phyloP scores from a whole-genome alignment of 2,329 filamentous ascomycete species.

The Rosellinia necatrix region DNA sequence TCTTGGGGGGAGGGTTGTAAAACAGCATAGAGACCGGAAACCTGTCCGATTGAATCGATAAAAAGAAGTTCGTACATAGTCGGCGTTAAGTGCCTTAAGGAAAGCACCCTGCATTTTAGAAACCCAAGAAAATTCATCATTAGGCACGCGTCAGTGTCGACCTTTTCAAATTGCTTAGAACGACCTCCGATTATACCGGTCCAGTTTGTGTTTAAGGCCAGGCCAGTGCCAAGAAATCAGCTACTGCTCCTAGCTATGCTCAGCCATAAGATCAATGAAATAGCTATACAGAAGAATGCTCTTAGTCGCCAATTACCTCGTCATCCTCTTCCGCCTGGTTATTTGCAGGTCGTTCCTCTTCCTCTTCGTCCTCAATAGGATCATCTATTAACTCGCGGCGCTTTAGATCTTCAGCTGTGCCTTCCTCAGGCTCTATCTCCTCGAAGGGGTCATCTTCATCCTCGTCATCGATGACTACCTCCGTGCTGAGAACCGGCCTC shows the following conservation, averaged over 20 bases:
- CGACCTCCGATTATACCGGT: background rate
- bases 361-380: slow-evolving; percentile 48
- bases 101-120: slow-evolving; percentile 15
- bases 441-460: slow-evolving; percentile 51
- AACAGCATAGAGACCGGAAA: background rate
- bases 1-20: no score
- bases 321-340: slow-evolving; percentile 27
- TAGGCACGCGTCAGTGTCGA: slow-evolving; percentile 3
- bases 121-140: slow-evolving; percentile 19
- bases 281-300: background rate
- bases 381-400: slow-evolving; percentile 60
- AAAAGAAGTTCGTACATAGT: background rate
- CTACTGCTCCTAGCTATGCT: background rate
- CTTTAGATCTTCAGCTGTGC: slow-evolving; percentile 61
- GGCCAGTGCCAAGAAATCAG: background rate
- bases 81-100: background rate
- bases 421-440: slow-evolving; percentile 60
- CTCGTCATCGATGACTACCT: slow-evolving; percentile 51
- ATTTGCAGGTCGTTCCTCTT: slow-evolving; percentile 41
- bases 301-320: slow-evolving; percentile 47
- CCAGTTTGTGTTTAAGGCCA: background rate
- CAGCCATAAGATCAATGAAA: background rate
- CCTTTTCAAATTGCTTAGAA: slow-evolving; percentile 1
- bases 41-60: background rate
- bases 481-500: slow-evolving; percentile 49